Evolutionary conservation across 164 flowering plant genomes (phyloP).

Genomic region (Tetracentron sinense): DNA sequence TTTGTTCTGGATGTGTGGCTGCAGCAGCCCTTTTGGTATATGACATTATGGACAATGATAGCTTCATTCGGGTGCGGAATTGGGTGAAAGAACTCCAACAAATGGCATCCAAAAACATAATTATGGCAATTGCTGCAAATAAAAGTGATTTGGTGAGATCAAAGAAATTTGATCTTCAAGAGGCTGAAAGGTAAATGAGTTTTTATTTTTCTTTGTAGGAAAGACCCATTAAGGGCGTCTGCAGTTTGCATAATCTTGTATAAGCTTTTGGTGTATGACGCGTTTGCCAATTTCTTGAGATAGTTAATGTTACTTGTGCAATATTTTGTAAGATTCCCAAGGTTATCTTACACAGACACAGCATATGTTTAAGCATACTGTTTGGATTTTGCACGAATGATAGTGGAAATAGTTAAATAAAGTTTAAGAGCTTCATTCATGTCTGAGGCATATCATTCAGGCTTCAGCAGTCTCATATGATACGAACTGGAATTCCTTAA

Average conservation of each 20-base stretch:
- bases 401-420: too few species aligned
- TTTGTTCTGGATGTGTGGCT: constrained; percentile 3
- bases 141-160: constrained; percentile 33
- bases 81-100: constrained; percentile 38
- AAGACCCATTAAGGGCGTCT: neutral
- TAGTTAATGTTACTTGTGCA: too few species aligned
- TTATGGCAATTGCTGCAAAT: constrained; percentile 33
- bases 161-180: constrained; percentile 28
- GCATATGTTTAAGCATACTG: too few species aligned
- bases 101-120: constrained; percentile 28
- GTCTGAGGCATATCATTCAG: too few species aligned
- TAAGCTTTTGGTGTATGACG: neutral
- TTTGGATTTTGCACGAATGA: too few species aligned
- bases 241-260: neutral
- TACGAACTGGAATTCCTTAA: too few species aligned
- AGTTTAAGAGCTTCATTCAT: too few species aligned
- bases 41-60: constrained; percentile 28
- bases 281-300: neutral
- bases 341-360: too few species aligned
- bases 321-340: too few species aligned
- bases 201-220: neutral
- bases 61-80: constrained; percentile 27
- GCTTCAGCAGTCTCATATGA: too few species aligned
- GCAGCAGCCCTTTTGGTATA: constrained; percentile 35
- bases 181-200: constrained; percentile 26